phyloP scores from a whole-genome alignment of 2,329 filamentous ascomycete genomes.

The Xenoacremonium recifei region DNA sequence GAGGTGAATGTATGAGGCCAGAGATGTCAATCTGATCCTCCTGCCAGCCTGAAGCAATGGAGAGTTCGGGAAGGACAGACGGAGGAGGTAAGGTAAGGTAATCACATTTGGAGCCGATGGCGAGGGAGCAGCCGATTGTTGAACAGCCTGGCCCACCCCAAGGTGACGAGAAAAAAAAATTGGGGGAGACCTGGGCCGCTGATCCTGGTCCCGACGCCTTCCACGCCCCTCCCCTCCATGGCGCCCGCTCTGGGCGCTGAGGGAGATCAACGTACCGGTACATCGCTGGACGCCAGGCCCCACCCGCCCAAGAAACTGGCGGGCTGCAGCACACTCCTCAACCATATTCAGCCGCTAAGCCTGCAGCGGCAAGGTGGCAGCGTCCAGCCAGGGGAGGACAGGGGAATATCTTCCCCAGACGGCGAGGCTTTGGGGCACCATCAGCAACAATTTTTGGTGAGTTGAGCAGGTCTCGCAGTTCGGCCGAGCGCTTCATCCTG shows the following conservation, averaged over 20 bases:
- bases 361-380: slow-evolving; percentile 20
- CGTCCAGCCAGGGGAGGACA: slow-evolving; percentile 22
- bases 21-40: slow-evolving; percentile 20
- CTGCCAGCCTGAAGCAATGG: slow-evolving; percentile 26
- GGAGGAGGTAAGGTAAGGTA: slow-evolving; percentile 17
- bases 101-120: slow-evolving; percentile 26
- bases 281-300: slow-evolving; percentile 21
- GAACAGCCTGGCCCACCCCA: slow-evolving; percentile 34
- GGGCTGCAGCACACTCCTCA: slow-evolving; percentile 37
- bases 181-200: slow-evolving; percentile 28
- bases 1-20: slow-evolving; percentile 22
- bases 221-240: background rate
- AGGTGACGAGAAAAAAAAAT: slow-evolving; percentile 33
- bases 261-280: slow-evolving; percentile 8
- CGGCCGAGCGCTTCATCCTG: slow-evolving; percentile 19
- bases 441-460: slow-evolving; percentile 22
- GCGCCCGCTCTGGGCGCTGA: background rate
- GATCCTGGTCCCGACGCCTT: slow-evolving; percentile 18
- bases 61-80: slow-evolving; percentile 19
- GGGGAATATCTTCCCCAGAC: slow-evolving; percentile 28
- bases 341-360: slow-evolving; percentile 41
- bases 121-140: slow-evolving; percentile 33
- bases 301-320: slow-evolving; percentile 24
- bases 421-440: slow-evolving; percentile 31
- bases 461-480: slow-evolving; percentile 16